These are phyloP conservation scores for Pleurotus ostreatus DNA, from an alignment of 768 basidiomycete species.

Conservation along the genomic window DNA sequence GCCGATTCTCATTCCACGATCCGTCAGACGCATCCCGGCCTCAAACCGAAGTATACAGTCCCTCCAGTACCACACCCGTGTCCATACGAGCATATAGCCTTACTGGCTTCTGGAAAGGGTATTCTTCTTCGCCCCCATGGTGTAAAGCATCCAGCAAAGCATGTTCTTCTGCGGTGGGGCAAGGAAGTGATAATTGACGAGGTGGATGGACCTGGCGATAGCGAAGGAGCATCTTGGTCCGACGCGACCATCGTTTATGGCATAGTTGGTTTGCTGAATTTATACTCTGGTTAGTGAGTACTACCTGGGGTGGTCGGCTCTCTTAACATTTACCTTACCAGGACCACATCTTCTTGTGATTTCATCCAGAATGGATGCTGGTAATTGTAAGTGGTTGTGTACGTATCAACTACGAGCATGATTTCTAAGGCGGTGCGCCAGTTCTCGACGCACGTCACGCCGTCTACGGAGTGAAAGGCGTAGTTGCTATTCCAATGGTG, in stretches of 20 bases:
- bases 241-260: slow-evolving; percentile 64
- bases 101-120: slow-evolving; percentile 56
- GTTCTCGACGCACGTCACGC: slow-evolving; percentile 61
- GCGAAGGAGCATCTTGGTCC: slow-evolving; percentile 45
- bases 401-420: background rate
- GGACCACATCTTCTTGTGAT: slow-evolving; percentile 78
- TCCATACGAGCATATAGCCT: slow-evolving; percentile 64
- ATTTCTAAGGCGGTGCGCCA: slow-evolving; percentile 21
- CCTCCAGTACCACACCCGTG: slow-evolving; percentile 74
- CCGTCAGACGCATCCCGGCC: slow-evolving; percentile 21
- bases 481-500: slow-evolving; percentile 68
- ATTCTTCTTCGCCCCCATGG: slow-evolving; percentile 64
- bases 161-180: slow-evolving; percentile 53
- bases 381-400: slow-evolving; percentile 50
- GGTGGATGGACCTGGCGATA: slow-evolving; percentile 29
- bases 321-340: slow-evolving; percentile 20
- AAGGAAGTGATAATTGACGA: slow-evolving; percentile 53
- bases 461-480: slow-evolving; percentile 66
- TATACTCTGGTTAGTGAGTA: slow-evolving; percentile 59
- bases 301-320: slow-evolving; percentile 9
- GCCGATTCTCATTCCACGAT: slow-evolving; percentile 12
- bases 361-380: slow-evolving; percentile 56
- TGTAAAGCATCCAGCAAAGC: slow-evolving; percentile 25
- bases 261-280: slow-evolving; percentile 67
- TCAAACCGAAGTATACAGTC: slow-evolving; percentile 63